phyloP scores from a whole-genome alignment of 805 yeast species.

The Maudiozyma barnettii region DNA sequence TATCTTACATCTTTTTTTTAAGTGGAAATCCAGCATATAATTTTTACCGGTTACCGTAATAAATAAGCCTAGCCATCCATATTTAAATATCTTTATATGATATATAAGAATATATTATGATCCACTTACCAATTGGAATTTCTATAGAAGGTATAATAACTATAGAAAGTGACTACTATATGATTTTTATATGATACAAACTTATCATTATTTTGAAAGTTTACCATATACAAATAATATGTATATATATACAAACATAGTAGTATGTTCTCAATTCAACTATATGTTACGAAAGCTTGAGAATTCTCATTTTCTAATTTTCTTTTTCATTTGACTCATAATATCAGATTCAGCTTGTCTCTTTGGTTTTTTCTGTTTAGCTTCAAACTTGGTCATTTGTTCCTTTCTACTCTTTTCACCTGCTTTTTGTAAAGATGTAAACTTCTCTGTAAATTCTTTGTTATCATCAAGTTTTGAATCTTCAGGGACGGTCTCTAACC shows the following conservation, averaged over 20 bases:
- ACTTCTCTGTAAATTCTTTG: constrained; percentile 42
- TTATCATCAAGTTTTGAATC: constrained; percentile 33
- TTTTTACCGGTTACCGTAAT: no score
- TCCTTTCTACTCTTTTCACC: constrained; percentile 69
- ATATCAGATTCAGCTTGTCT: constrained; percentile 12
- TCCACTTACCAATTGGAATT: background rate
- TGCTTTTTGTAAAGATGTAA: constrained; percentile 38
- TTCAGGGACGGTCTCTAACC: constrained; percentile 41
- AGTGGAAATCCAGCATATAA: no score
- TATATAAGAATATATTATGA: background rate
- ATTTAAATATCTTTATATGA: background rate
- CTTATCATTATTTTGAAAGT: no score
- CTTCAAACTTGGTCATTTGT: constrained; percentile 55
- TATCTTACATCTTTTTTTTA: no score
- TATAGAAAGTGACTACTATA: no score
- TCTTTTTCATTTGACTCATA: constrained; percentile 12
- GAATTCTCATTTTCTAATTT: constrained; percentile 1
- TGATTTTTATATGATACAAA: no score
- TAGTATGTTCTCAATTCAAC: no score
- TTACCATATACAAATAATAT: background rate
- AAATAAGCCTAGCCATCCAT: background rate
- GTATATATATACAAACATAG: background rate
- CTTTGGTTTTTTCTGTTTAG: constrained; percentile 35
- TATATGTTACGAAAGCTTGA: background rate
- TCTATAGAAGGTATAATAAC: no score